Evolutionary conservation across 805 yeast species (phyloP).

Genomic region (Candida endomychidarum): DNA sequence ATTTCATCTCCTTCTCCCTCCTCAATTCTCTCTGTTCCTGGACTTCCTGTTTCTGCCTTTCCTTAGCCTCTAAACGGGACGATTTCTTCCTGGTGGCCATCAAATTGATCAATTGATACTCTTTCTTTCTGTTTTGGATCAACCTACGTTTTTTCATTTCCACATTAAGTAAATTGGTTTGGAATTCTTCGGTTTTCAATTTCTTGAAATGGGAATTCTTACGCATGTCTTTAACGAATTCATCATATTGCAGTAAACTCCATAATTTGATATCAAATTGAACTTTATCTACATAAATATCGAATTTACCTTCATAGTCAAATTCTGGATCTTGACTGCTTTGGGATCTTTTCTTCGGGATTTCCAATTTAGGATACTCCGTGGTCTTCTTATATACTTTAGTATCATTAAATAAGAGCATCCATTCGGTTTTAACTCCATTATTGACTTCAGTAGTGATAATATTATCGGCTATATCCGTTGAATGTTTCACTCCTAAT

Average conservation of each 20-base stretch:
- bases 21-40: constrained; percentile 34
- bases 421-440: constrained; percentile 26
- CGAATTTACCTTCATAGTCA: constrained; percentile 30
- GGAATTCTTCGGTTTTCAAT: constrained; percentile 10
- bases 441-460: constrained; percentile 11
- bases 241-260: constrained; percentile 31
- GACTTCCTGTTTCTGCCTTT: constrained; percentile 52
- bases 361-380: constrained; percentile 23
- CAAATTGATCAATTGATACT: constrained; percentile 60
- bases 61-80: constrained; percentile 68
- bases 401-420: constrained; percentile 48
- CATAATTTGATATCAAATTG: constrained; percentile 31
- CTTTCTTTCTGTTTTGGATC: constrained; percentile 56
- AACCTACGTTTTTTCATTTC: constrained; percentile 57
- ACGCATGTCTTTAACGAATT: constrained; percentile 21
- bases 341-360: constrained; percentile 36
- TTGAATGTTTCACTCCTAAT: constrained; percentile 18
- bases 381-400: constrained; percentile 47
- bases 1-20: constrained; percentile 45
- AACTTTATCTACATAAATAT: constrained; percentile 22
- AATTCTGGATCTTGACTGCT: constrained; percentile 35
- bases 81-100: constrained; percentile 73
- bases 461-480: constrained; percentile 7
- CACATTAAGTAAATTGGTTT: constrained; percentile 7
- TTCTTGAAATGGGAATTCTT: constrained; percentile 13